Percentiles rank a stretch among this genome's conserved stretches.
Conservation (phyloP, 345 rosid species). For the Populus euphratica region DNA sequence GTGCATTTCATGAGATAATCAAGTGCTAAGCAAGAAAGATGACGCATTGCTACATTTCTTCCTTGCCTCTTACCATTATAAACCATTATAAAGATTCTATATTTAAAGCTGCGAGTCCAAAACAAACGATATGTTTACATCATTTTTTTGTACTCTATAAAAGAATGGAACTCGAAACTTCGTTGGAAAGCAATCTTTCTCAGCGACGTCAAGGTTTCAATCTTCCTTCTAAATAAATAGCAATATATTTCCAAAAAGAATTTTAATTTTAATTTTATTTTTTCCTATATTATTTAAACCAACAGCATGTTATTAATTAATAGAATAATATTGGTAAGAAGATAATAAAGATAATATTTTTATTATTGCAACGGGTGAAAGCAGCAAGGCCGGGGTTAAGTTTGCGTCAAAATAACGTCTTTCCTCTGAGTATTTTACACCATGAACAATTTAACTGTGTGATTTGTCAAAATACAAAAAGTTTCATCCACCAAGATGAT, state of each 20-base stretch:
- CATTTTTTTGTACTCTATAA: conserved; percentile 6
- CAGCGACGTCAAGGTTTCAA: neutral
- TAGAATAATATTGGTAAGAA: too few species aligned
- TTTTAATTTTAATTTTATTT: too few species aligned
- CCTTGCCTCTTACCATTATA: neutral
- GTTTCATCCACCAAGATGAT: too few species aligned
- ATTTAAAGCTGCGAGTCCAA: conserved; percentile 6
- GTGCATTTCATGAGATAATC: neutral
- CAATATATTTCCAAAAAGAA: neutral
- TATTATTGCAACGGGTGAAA: neutral
- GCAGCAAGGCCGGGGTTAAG: too few species aligned
- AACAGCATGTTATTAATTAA: too few species aligned
- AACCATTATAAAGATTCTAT: neutral
- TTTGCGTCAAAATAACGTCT: too few species aligned
- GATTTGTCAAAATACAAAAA: too few species aligned
- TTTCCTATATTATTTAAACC: neutral
- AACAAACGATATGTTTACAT: conserved; percentile 7
- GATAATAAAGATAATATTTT: too few species aligned
- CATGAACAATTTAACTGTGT: too few species aligned
- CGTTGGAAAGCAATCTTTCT: conserved; percentile 3
- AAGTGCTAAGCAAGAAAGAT: neutral
- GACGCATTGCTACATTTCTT: neutral
- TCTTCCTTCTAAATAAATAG: neutral
- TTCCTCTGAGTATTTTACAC: too few species aligned
- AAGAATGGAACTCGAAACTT: conserved; percentile 21